Percentiles rank a stretch among this genome's conserved stretches.
phyloP scores from a whole-genome alignment of 179 eudicot genomes.

The Gypsophila paniculata region DNA sequence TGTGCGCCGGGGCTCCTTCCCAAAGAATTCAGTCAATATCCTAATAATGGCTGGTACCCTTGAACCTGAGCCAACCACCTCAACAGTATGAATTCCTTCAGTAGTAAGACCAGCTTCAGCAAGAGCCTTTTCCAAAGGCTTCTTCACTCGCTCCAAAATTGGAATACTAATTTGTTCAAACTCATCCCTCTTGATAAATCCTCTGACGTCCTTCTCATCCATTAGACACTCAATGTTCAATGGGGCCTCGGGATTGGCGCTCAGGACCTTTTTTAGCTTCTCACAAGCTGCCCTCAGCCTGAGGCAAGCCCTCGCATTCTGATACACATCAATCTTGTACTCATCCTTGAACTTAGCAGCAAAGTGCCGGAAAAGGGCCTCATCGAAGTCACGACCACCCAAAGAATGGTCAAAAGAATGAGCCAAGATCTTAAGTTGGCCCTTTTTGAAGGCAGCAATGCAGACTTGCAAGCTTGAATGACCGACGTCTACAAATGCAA shows the following conservation, averaged over 20 bases:
- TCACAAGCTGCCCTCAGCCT: conserved; percentile 82
- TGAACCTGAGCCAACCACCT: conserved; percentile 89
- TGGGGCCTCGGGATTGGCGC: conserved; percentile 93
- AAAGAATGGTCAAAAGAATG: conserved; percentile 75
- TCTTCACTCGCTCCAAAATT: conserved; percentile 77
- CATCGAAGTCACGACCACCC: conserved; percentile 93
- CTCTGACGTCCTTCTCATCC: conserved; percentile 90
- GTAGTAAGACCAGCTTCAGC: conserved; percentile 60
- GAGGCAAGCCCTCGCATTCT: conserved; percentile 84
- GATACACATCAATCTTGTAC: conserved; percentile 77
- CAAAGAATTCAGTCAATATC: conserved; percentile 82
- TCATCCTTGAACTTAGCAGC: conserved; percentile 75
- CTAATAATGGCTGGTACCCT: conserved; percentile 72
- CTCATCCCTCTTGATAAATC: conserved; percentile 76
- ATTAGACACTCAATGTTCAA: conserved; percentile 88
- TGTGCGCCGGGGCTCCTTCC: conserved; percentile 93
- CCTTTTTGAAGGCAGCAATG: conserved; percentile 83
- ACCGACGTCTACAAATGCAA: conserved; percentile 86
- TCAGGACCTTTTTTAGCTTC: conserved; percentile 80
- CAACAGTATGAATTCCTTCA: conserved; percentile 69
- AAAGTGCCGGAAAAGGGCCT: conserved; percentile 74
- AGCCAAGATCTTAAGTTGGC: conserved; percentile 72
- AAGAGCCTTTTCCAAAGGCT: conserved; percentile 83
- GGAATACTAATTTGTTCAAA: conserved; percentile 76
- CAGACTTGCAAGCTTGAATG: conserved; percentile 90